phyloP scores from a whole-genome alignment of 352 stramenopile genomes.

The Globisporangium lucens region DNA sequence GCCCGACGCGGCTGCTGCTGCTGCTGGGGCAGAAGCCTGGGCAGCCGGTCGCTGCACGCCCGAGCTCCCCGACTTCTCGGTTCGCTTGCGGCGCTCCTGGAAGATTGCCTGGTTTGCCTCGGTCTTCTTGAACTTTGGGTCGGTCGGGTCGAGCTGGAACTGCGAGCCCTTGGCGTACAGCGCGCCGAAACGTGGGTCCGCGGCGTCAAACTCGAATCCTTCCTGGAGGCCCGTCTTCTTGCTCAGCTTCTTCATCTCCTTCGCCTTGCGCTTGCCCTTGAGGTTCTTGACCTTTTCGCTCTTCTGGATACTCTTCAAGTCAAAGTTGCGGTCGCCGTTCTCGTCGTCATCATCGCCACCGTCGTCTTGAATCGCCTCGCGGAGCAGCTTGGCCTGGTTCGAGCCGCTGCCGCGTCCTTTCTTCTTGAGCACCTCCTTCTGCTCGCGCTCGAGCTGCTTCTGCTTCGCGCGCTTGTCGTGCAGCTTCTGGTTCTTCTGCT shows the following conservation, averaged over 20 bases:
- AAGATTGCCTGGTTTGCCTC: conserved; percentile 80
- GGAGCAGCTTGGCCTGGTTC: conserved; percentile 51
- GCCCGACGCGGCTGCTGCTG: conserved; percentile 3
- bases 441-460: conserved; percentile 61
- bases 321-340: conserved; percentile 70
- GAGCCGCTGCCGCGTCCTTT: conserved; percentile 35
- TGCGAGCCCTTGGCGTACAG: conserved; percentile 74
- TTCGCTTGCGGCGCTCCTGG: conserved; percentile 67
- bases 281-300: conserved; percentile 70
- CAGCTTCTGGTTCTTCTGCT: conserved; percentile 81
- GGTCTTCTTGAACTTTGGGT: conserved; percentile 83
- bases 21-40: background rate
- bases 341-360: conserved; percentile 34
- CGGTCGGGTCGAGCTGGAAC: conserved; percentile 82
- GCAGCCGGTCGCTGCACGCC: background rate
- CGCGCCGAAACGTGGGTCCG: conserved; percentile 68
- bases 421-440: conserved; percentile 66
- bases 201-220: conserved; percentile 73
- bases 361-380: conserved; percentile 50
- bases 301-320: conserved; percentile 81
- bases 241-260: conserved; percentile 71
- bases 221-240: conserved; percentile 67
- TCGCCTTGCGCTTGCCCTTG: conserved; percentile 76
- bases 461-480: conserved; percentile 68
- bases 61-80: conserved; percentile 27